phyloP scores from a whole-genome alignment of 345 rosid genomes.

The Brassica juncea region DNA sequence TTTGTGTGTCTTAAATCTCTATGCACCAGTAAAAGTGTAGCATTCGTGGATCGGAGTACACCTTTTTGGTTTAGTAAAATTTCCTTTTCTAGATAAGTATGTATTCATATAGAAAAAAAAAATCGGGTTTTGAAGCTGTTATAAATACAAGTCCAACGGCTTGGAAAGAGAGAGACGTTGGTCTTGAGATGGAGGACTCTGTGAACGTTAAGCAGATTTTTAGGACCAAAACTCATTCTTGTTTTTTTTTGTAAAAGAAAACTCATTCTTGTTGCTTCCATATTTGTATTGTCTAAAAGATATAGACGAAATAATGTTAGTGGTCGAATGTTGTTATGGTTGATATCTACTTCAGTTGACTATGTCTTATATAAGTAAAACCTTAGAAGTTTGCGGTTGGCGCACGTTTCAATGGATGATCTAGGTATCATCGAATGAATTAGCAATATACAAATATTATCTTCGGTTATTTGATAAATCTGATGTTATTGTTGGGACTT shows the following conservation, averaged over 20 bases:
- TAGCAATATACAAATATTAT: neutral
- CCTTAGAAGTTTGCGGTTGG: neutral
- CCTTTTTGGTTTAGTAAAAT: too few species aligned
- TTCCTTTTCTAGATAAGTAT: too few species aligned
- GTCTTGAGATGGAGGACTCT: neutral
- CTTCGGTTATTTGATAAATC: neutral
- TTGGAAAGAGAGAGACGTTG: neutral
- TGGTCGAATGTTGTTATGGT: neutral
- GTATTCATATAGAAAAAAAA: too few species aligned
- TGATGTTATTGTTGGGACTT: neutral
- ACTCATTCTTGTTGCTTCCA: conserved; percentile 5
- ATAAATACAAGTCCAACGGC: neutral
- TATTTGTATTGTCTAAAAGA: neutral
- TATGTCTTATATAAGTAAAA: neutral
- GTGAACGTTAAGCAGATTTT: neutral
- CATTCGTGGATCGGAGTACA: too few species aligned
- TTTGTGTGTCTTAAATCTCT: too few species aligned
- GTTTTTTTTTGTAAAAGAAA: neutral
- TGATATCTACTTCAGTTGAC: neutral
- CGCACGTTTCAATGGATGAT: neutral
- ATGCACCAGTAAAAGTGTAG: too few species aligned
- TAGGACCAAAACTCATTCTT: neutral
- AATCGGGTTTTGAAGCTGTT: too few species aligned
- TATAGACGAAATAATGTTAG: neutral
- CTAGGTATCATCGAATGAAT: neutral